phyloP scores from a whole-genome alignment of 495 filamentous ascomycete genomes.

The Lophium mytilinum region DNA sequence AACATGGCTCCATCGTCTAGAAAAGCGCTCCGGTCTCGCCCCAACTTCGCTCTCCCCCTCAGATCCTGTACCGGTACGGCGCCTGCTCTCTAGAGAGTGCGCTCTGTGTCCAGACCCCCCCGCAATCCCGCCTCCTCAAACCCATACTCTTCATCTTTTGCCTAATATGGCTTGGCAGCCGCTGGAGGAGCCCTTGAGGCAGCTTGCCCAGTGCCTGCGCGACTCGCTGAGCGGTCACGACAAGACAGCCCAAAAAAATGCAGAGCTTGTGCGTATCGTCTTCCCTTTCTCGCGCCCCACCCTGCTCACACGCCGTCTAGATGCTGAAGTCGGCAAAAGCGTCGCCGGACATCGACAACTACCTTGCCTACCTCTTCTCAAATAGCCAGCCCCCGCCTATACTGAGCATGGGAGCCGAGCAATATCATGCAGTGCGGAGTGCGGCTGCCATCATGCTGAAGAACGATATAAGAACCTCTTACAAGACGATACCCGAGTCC shows the following conservation, averaged over 20 bases:
- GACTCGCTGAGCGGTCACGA: slow-evolving; percentile 85
- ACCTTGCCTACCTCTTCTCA: slow-evolving; percentile 84
- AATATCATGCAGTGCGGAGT: slow-evolving; percentile 70
- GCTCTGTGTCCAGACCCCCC: background rate
- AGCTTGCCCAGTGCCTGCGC: slow-evolving; percentile 79
- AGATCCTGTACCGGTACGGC: background rate
- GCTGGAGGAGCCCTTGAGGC: slow-evolving; percentile 71
- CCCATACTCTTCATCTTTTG: background rate
- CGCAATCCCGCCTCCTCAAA: background rate
- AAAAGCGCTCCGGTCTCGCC: background rate
- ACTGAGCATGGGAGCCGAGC: slow-evolving; percentile 45
- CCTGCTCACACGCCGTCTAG: slow-evolving; percentile 38
- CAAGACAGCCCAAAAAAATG: slow-evolving; percentile 70
- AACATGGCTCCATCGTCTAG: no score
- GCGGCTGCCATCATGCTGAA: slow-evolving; percentile 92
- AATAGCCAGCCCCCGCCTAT: slow-evolving; percentile 52
- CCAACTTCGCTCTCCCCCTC: background rate
- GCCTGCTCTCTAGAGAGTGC: no score
- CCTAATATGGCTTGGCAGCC: slow-evolving; percentile 84
- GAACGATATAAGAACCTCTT: slow-evolving; percentile 70
- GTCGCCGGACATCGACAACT: slow-evolving; percentile 93
- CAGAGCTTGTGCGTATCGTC: slow-evolving; percentile 51
- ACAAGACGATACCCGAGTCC: slow-evolving; percentile 59
- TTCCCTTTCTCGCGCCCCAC: background rate
- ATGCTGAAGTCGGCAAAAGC: slow-evolving; percentile 89